Evolutionary conservation across 2,329 filamentous ascomycete species (phyloP).

Genomic region (Zalaria obscura): DNA sequence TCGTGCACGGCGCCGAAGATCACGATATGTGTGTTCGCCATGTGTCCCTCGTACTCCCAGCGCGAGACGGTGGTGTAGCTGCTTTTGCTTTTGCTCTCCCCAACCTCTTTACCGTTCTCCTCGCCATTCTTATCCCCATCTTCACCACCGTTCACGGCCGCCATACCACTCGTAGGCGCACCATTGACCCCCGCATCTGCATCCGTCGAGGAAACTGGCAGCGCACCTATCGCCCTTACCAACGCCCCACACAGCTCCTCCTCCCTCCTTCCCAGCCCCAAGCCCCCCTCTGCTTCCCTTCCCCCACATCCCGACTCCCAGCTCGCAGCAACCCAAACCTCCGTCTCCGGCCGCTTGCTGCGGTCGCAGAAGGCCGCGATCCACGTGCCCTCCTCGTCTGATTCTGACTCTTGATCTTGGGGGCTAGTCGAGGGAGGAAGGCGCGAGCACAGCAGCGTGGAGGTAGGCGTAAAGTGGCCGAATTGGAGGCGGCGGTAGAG

Average conservation of each 20-base stretch:
- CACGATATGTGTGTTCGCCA: conserved; percentile 1
- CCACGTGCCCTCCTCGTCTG: conserved; percentile 9
- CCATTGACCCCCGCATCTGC: neutral
- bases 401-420: neutral
- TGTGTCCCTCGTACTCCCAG: conserved; percentile 1
- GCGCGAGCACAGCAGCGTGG: conserved; percentile 27
- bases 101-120: neutral
- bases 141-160: neutral
- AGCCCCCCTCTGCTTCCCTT: neutral
- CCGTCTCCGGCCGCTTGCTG: conserved; percentile 45
- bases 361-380: conserved; percentile 51
- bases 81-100: neutral
- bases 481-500: conserved; percentile 51
- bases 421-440: conserved; percentile 9
- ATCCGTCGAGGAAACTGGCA: neutral
- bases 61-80: neutral
- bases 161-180: neutral
- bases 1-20: conserved; percentile 18
- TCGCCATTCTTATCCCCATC: neutral
- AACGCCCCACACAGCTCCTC: neutral
- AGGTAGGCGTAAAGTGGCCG: conserved; percentile 28
- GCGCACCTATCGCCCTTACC: neutral
- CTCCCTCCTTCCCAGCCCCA: neutral
- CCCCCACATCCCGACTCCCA: conserved; percentile 12
- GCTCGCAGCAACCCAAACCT: conserved; percentile 45